phyloP scores from a whole-genome alignment of 2,329 filamentous ascomycete genomes.

The Aspergillus ochraceoroseus region DNA sequence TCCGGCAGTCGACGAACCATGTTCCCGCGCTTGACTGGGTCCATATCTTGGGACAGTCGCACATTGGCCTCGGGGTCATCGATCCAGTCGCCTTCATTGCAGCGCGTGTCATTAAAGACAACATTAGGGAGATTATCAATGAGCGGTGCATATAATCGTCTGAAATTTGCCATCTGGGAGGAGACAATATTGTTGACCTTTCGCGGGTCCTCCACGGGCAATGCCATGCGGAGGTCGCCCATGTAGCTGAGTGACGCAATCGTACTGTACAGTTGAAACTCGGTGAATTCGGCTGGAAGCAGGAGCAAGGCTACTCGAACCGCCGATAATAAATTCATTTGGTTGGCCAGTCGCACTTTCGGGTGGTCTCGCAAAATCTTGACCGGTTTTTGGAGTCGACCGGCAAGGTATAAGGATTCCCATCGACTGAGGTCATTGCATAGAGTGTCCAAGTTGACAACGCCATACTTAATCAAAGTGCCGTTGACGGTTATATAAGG shows the following conservation, averaged over 20 bases:
- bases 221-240: slow-evolving; percentile 90
- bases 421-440: slow-evolving; percentile 81
- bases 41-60: slow-evolving; percentile 80
- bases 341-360: slow-evolving; percentile 85
- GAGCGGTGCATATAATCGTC: slow-evolving; percentile 81
- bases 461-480: slow-evolving; percentile 94
- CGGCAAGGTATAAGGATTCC: slow-evolving; percentile 94
- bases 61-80: slow-evolving; percentile 61
- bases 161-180: slow-evolving; percentile 86
- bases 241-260: slow-evolving; percentile 92
- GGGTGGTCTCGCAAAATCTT: slow-evolving; percentile 96
- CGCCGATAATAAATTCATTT: slow-evolving; percentile 90
- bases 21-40: slow-evolving; percentile 81
- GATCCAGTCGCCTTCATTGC: slow-evolving; percentile 57
- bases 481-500: slow-evolving; percentile 92
- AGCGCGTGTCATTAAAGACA: slow-evolving; percentile 63
- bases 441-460: slow-evolving; percentile 88
- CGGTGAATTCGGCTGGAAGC: slow-evolving; percentile 76
- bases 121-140: slow-evolving; percentile 89
- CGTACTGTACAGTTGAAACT: slow-evolving; percentile 80
- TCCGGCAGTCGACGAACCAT: slow-evolving; percentile 91
- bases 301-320: slow-evolving; percentile 84
- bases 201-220: slow-evolving; percentile 82
- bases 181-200: slow-evolving; percentile 94
- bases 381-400: slow-evolving; percentile 91